Evolutionary conservation across 768 basidiomycete genomes (phyloP).

Genomic region (Melanogaster broomeanus): DNA sequence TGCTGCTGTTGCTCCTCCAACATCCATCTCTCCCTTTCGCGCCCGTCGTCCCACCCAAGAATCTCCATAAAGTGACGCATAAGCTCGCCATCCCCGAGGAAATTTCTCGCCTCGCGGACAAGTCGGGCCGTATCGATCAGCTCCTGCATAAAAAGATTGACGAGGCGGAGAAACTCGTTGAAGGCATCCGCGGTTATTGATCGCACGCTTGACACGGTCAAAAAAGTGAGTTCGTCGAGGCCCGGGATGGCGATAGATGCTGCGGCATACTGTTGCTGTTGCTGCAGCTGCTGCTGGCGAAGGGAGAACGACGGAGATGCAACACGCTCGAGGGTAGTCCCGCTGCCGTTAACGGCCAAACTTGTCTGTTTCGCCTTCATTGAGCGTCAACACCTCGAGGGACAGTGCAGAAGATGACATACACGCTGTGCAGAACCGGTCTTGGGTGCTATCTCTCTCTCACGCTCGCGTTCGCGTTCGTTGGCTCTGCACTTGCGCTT

Average conservation of each 20-base stretch:
- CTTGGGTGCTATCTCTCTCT: conserved; percentile 33
- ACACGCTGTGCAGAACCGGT: conserved; percentile 24
- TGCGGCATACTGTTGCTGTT: conserved; percentile 20
- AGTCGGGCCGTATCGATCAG: conserved; percentile 86
- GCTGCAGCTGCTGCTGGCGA: conserved; percentile 25
- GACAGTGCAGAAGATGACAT: conserved; percentile 4
- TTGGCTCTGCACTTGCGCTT: conserved; percentile 70
- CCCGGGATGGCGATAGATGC: conserved; percentile 18
- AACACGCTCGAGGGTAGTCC: conserved; percentile 19
- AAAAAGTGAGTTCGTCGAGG: conserved; percentile 80
- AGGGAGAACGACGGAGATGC: conserved; percentile 22
- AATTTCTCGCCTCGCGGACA: conserved; percentile 77
- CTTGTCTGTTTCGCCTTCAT: conserved; percentile 23
- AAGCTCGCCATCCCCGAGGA: conserved; percentile 76
- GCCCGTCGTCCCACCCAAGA: conserved; percentile 81
- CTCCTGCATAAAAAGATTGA: conserved; percentile 94
- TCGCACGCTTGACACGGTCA: conserved; percentile 77
- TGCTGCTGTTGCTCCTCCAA: conserved; percentile 46
- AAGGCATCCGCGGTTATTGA: conserved; percentile 77
- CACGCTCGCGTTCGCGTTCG: conserved; percentile 43
- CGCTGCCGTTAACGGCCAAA: conserved; percentile 16
- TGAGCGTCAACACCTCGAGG: conserved; percentile 5
- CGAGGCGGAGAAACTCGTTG: conserved; percentile 93
- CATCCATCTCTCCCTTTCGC: conserved; percentile 56
- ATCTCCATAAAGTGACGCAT: conserved; percentile 83